These are phyloP conservation scores for Fusarium napiforme DNA, from an alignment of 2,329 filamentous ascomycete genomes.

Conservation along the genomic window DNA sequence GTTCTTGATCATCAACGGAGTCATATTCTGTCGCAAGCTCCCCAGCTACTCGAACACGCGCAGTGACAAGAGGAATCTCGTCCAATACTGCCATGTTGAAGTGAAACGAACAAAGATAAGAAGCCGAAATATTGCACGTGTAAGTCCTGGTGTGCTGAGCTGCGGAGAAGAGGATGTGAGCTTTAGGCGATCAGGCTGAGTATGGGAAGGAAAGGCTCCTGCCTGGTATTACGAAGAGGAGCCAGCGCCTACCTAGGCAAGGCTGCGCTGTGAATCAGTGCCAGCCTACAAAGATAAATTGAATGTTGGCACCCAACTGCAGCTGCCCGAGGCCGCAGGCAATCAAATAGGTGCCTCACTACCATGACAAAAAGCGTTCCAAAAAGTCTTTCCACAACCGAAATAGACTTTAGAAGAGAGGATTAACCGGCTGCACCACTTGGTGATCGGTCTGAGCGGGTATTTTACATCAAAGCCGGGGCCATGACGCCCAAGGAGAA, in stretches of 20 bases:
- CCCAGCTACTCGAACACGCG: constrained; percentile 29
- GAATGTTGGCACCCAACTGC: not conserved
- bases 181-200: not conserved
- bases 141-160: not conserved
- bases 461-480: too few species aligned
- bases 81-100: constrained; percentile 38
- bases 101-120: not conserved
- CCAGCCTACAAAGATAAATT: not conserved
- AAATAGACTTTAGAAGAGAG: not conserved
- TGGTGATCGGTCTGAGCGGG: not conserved
- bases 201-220: not conserved
- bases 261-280: not conserved
- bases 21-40: constrained; percentile 39
- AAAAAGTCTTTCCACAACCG: not conserved
- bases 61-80: constrained; percentile 25
- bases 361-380: not conserved
- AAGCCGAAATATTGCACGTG: not conserved
- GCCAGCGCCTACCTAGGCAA: not conserved
- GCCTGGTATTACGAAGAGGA: not conserved
- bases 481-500: not conserved
- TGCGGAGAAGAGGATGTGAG: too few species aligned
- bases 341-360: not conserved
- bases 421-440: not conserved
- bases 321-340: not conserved
- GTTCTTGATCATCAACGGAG: not conserved